Evolutionary conservation across 1,139 yeast genomes (phyloP).

Genomic region (Citeromyces siamensis): DNA sequence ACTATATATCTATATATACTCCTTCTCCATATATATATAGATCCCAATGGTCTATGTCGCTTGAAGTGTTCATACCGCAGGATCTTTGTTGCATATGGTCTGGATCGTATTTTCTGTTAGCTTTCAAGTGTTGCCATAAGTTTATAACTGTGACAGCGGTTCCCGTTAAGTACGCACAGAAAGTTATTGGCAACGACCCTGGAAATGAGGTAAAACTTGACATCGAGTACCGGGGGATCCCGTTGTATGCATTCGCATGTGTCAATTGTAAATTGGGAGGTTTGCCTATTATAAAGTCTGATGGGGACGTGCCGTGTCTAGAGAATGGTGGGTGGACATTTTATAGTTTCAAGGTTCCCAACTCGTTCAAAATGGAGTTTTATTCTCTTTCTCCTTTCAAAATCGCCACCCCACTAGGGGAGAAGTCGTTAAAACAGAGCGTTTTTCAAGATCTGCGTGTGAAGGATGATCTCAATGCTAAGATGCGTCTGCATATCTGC

Average conservation of each 20-base stretch:
- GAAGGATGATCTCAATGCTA: background rate
- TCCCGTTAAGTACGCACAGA: background rate
- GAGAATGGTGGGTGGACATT: background rate
- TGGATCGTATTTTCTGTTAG: background rate
- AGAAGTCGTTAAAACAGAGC: background rate
- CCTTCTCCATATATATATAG: too few relatives aligned
- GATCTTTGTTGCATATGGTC: background rate
- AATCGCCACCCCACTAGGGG: background rate
- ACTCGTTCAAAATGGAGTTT: conserved; percentile 1
- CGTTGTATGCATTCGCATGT: background rate
- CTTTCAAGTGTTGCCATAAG: background rate
- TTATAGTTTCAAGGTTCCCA: background rate
- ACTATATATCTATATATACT: too few relatives aligned
- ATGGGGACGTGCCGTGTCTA: background rate
- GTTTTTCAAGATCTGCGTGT: background rate
- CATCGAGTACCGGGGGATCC: background rate
- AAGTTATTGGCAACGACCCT: background rate
- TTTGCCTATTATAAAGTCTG: background rate
- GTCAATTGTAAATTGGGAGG: background rate
- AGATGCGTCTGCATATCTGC: background rate
- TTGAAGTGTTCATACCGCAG: background rate
- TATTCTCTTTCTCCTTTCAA: background rate
- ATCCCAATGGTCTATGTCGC: too few relatives aligned
- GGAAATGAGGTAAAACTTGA: background rate
- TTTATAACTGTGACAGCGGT: background rate